phyloP scores from a whole-genome alignment of 495 filamentous ascomycete species.

The Aspergillus hancockii region DNA sequence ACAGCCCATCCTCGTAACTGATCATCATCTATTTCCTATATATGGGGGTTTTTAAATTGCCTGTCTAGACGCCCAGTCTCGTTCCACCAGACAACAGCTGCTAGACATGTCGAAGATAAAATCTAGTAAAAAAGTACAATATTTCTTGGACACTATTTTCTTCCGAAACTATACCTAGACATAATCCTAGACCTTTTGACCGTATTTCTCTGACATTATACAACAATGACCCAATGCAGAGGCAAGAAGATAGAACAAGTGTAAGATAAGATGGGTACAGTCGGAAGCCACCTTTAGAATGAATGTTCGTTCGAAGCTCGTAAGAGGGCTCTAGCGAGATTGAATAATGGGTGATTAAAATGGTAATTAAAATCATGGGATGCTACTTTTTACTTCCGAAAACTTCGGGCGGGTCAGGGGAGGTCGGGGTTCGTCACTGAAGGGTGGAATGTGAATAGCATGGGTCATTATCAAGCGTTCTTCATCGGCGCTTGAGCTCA shows the following conservation, averaged over 20 bases:
- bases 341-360: constrained; percentile 19
- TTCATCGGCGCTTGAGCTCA: constrained; percentile 44
- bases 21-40: constrained; percentile 11
- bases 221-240: constrained; percentile 9
- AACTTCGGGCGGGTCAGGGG: constrained; percentile 2
- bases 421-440: constrained; percentile 10
- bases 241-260: neutral
- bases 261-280: neutral
- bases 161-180: neutral
- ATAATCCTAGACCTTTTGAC: neutral
- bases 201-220: constrained; percentile 1
- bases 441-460: constrained; percentile 21
- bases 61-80: constrained; percentile 8
- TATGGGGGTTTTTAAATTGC: constrained; percentile 15
- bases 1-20: neutral
- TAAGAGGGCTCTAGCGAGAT: neutral
- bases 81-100: neutral
- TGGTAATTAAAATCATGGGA: constrained; percentile 14
- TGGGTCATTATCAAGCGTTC: constrained; percentile 21
- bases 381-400: constrained; percentile 10
- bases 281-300: neutral
- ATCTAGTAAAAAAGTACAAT: neutral
- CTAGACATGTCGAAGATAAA: neutral
- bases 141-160: neutral
- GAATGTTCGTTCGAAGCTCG: neutral